A percentile compares a stretch with the other conserved stretches of the same genome.
Conservation (phyloP, 176 grass and related monocot species). For the Bothriochloa decipiens region DNA sequence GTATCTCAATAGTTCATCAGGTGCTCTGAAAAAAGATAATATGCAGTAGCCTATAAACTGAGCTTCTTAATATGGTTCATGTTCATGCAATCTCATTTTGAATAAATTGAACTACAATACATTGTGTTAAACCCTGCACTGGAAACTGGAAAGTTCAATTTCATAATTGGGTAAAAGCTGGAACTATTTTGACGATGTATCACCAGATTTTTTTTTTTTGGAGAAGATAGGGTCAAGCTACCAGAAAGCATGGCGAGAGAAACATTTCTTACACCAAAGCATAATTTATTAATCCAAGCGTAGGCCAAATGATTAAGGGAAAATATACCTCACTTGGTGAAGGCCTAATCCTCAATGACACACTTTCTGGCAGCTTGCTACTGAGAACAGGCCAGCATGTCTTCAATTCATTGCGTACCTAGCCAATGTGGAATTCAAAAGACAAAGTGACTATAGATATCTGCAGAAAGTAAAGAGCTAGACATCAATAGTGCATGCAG, state of each 20-base stretch:
- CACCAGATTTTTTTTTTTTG: not conserved
- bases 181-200: slow-evolving; percentile 29
- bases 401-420: slow-evolving; percentile 94
- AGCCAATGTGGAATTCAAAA: slow-evolving; percentile 30
- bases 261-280: slow-evolving; percentile 24
- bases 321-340: slow-evolving; percentile 56
- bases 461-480: slow-evolving; percentile 14
- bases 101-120: slow-evolving; percentile 25
- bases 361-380: slow-evolving; percentile 60
- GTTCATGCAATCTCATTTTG: slow-evolving; percentile 31
- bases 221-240: slow-evolving; percentile 18
- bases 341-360: slow-evolving; percentile 50
- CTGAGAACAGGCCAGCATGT: slow-evolving; percentile 74
- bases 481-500: slow-evolving; percentile 41
- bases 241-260: not conserved
- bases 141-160: slow-evolving; percentile 30
- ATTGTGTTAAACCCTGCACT: slow-evolving; percentile 11
- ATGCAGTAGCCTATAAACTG: slow-evolving; percentile 27
- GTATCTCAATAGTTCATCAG: not conserved
- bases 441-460: slow-evolving; percentile 19
- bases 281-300: slow-evolving; percentile 18
- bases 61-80: slow-evolving; percentile 35
- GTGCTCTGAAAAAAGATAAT: not conserved
- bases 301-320: slow-evolving; percentile 31
- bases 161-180: slow-evolving; percentile 9